Conservation (phyloP, 148 eudicot species). For the Cornus florida region DNA sequence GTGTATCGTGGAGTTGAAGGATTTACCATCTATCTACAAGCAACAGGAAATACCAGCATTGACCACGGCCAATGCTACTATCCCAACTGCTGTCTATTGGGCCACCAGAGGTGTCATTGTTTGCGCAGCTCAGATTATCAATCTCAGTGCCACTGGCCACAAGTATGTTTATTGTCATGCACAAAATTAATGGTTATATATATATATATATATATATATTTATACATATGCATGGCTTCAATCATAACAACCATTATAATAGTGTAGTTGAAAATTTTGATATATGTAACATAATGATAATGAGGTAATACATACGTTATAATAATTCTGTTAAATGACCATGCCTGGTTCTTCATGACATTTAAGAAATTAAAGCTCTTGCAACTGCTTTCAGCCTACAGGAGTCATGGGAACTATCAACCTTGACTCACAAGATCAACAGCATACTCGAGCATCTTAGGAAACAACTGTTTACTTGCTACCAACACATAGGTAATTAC, state of each 20-base stretch:
- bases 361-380: not conserved
- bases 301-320: no score
- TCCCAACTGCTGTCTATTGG: slow-evolving; percentile 59
- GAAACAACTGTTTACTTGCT: slow-evolving; percentile 24
- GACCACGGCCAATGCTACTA: slow-evolving; percentile 23
- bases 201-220: no score
- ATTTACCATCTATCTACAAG: slow-evolving; percentile 29
- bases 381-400: slow-evolving; percentile 18
- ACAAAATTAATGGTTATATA: not conserved
- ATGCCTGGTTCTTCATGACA: no score
- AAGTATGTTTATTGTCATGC: slow-evolving; percentile 27
- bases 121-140: slow-evolving; percentile 35
- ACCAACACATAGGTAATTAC: slow-evolving; percentile 34
- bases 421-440: slow-evolving; percentile 47
- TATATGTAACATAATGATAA: no score
- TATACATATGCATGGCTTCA: no score
- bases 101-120: slow-evolving; percentile 33
- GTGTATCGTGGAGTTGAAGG: slow-evolving; percentile 32
- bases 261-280: no score
- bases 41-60: slow-evolving; percentile 26
- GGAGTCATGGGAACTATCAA: slow-evolving; percentile 52
- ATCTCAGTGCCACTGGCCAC: slow-evolving; percentile 32
- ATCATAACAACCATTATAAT: no score
- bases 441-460: slow-evolving; percentile 19
- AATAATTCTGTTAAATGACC: no score